Base-by-base conservation (phyloP, 768 basidiomycete genomes). In the Chalciporus piperatus region DNA sequence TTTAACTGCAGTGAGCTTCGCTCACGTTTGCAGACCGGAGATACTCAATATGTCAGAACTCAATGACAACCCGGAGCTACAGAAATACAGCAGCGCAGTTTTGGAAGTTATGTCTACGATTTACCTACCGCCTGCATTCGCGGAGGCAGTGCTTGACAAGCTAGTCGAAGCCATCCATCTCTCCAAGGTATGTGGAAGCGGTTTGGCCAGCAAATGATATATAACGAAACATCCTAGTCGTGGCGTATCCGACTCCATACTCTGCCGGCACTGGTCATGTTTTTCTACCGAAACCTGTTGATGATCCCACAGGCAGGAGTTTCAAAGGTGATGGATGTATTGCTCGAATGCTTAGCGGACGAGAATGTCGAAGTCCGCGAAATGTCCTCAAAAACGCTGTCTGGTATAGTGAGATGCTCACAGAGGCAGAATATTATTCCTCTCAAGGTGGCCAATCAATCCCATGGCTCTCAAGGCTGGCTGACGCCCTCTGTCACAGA, bases 311-410 rank as follows among this genome's bases (percentile, higher is more conserved):
- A 84, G 43, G 70, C 76, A 17, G 82, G 81, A 33, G 79, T 90
- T 41, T 75, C 79, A 25, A 81, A 78, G 59, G 81, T 92, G 54
- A 85, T 93, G 83, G 90, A 92, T 52, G 83, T 90, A 27, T 74
- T 95, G 47, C 76, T 92, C 14, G 85, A 87, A 48, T 95, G 93
- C 67, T 72, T 97, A 47, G 77, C 82, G 10, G 93, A 97, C 65
- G 90, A 92, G 65, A 95, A 94, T 61, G 85, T 93, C 40, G 93
- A 97, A 71, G 93, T 97, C 37, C 81, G 93, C 56, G 89, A 92
- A 67, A 93, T 89, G 82, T 89, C 91, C 20, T 89, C 90, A 5
- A 85, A 85, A 71, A 86, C 86, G 38, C 73, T 97, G 41, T 89
- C 92, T 25, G 88, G 91, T 9, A 84, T 97, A 56, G 79, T 97